Conservation (phyloP, 1,284 basidiomycete genomes). For the Pascua sp. region DNA sequence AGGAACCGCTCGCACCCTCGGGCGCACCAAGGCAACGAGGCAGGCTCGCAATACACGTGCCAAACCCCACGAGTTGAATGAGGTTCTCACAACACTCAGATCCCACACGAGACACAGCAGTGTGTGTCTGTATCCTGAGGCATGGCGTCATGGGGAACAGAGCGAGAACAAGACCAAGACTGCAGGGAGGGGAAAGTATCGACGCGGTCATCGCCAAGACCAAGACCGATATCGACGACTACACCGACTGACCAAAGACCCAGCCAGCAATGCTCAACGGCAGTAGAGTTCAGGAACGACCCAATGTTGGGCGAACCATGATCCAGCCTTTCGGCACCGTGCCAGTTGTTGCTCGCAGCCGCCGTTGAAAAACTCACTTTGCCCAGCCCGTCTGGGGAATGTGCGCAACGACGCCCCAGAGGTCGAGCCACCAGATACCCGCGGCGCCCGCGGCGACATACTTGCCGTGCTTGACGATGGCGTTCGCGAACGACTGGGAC, state of each 20-base stretch:
- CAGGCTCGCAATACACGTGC: too few species aligned
- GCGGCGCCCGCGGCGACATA: slow-evolving; percentile 37
- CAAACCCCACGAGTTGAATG: too few species aligned
- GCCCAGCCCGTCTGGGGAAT: slow-evolving; percentile 28
- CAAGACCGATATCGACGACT: neutral
- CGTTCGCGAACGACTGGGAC: neutral
- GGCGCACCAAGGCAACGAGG: too few species aligned
- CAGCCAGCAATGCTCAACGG: neutral
- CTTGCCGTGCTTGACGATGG: slow-evolving; percentile 44
- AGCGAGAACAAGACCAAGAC: too few species aligned
- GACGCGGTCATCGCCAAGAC: neutral
- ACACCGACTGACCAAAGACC: neutral
- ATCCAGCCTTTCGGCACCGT: neutral
- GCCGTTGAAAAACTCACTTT: slow-evolving; percentile 12
- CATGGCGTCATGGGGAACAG: too few species aligned
- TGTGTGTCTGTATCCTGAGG: too few species aligned
- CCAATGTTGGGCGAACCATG: too few species aligned
- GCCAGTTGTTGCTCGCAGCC: neutral
- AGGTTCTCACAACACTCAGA: too few species aligned
- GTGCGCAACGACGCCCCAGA: slow-evolving; percentile 18
- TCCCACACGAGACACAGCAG: too few species aligned
- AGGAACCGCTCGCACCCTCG: too few species aligned
- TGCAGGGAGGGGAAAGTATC: too few species aligned
- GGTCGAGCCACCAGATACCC: slow-evolving; percentile 42
- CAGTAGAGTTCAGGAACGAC: neutral